Percentiles rank a stretch among this genome's conserved stretches.
phyloP scores from a whole-genome alignment of 352 stramenopile genomes.

The Pythium utonaiense region DNA sequence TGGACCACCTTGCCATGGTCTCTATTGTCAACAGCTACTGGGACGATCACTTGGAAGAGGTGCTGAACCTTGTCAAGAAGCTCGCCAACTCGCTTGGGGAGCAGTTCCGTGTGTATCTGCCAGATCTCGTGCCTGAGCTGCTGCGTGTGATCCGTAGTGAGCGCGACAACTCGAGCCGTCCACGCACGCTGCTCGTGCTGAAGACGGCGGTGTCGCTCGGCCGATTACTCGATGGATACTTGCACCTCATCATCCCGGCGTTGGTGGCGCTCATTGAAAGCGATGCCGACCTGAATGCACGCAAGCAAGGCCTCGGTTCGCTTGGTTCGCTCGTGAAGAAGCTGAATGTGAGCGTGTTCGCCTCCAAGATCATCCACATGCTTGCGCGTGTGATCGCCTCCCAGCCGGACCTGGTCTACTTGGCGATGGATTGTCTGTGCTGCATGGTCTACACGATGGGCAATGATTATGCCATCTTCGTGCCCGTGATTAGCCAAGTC shows the following conservation, averaged over 20 bases:
- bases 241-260: constrained; percentile 82
- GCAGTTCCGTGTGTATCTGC: constrained; percentile 87
- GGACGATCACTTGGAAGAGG: constrained; percentile 93
- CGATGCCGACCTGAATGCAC: constrained; percentile 73
- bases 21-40: constrained; percentile 83
- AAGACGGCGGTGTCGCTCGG: constrained; percentile 79
- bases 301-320: constrained; percentile 77
- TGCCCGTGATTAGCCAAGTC: constrained; percentile 82
- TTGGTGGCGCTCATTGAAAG: constrained; percentile 82
- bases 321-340: constrained; percentile 86
- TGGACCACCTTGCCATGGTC: constrained; percentile 80
- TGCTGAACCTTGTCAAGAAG: constrained; percentile 97
- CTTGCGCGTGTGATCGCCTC: constrained; percentile 78
- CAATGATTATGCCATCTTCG: constrained; percentile 87
- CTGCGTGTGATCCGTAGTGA: constrained; percentile 83
- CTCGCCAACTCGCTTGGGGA: constrained; percentile 81
- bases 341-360: constrained; percentile 85
- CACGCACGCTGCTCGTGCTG: constrained; percentile 71
- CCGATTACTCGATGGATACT: constrained; percentile 73
- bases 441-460: constrained; percentile 90
- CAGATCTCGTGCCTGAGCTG: constrained; percentile 85
- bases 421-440: constrained; percentile 85
- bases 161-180: constrained; percentile 58
- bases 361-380: constrained; percentile 90
- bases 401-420: constrained; percentile 79